phyloP scores from a whole-genome alignment of 768 basidiomycete genomes.

The Boletus reticuloceps region DNA sequence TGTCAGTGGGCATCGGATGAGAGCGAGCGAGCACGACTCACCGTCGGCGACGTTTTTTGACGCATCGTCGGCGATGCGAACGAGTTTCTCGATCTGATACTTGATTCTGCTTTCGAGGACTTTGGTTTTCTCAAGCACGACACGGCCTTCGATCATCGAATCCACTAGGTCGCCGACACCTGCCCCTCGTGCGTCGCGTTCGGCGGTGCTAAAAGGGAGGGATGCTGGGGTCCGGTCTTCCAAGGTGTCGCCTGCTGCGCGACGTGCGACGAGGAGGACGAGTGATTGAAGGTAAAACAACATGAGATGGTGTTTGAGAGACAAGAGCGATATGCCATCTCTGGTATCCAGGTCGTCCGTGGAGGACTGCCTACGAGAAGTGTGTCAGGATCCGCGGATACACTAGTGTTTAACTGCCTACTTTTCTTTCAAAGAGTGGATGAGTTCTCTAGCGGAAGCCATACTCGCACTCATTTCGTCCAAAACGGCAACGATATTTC shows the following conservation, averaged over 20 bases:
- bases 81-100: conserved; percentile 95
- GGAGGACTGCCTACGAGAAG: conserved; percentile 24
- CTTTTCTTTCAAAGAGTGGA: conserved; percentile 57
- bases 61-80: conserved; percentile 68
- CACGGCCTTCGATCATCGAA: conserved; percentile 71
- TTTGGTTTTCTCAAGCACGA: conserved; percentile 87
- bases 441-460: conserved; percentile 52
- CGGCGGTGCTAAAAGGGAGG: conserved; percentile 48
- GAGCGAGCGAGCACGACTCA: conserved; percentile 28
- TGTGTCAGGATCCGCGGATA: conserved; percentile 13
- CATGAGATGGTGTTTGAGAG: conserved; percentile 81
- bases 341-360: conserved; percentile 47
- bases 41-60: conserved; percentile 53
- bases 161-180: conserved; percentile 76
- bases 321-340: conserved; percentile 88
- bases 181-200: conserved; percentile 54
- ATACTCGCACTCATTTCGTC: conserved; percentile 66
- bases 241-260: conserved; percentile 65
- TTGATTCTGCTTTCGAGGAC: conserved; percentile 82
- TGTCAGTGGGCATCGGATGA: neutral
- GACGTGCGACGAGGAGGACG: conserved; percentile 67
- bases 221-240: conserved; percentile 46
- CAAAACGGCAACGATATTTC: conserved; percentile 27
- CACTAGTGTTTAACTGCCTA: conserved; percentile 28
- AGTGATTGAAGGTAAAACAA: conserved; percentile 86